A percentile compares a stretch with the other conserved stretches of the same genome.
Conservation (phyloP, 148 eudicot species). For the Vaccinium darrowii region DNA sequence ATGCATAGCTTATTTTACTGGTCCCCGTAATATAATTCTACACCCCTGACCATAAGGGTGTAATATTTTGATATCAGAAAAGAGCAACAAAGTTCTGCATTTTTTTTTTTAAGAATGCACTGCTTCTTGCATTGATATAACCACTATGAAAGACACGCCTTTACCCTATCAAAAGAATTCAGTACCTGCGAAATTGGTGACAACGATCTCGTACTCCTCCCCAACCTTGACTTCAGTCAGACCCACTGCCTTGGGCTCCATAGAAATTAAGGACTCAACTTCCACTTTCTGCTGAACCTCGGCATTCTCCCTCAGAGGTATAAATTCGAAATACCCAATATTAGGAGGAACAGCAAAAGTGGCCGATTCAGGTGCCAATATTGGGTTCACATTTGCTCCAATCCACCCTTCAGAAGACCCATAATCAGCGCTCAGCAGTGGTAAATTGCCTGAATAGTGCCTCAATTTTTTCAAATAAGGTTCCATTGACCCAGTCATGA, state of each 20-base stretch:
- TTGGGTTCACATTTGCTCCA: conserved; percentile 86
- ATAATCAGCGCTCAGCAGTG: conserved; percentile 79
- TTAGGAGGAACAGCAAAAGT: conserved; percentile 85
- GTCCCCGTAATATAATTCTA: background rate
- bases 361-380: conserved; percentile 67
- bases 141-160: background rate
- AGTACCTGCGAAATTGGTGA: conserved; percentile 88
- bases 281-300: conserved; percentile 23
- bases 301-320: conserved; percentile 50
- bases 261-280: conserved; percentile 3
- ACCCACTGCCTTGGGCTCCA: conserved; percentile 61
- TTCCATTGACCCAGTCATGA: conserved; percentile 98
- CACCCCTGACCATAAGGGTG: background rate
- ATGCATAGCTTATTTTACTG: background rate
- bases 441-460: conserved; percentile 73
- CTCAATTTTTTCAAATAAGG: conserved; percentile 79
- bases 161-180: background rate
- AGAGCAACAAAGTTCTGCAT: background rate
- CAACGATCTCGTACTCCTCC: conserved; percentile 82
- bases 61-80: background rate
- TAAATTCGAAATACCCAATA: conserved; percentile 84
- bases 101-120: background rate
- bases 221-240: conserved; percentile 78
- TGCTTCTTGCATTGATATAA: background rate
- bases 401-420: conserved; percentile 97